A percentile compares a stretch with the other conserved stretches of the same genome.
Conservation (phyloP, 169 alveolate genomes). For the Plasmodium gallinaceum region DNA sequence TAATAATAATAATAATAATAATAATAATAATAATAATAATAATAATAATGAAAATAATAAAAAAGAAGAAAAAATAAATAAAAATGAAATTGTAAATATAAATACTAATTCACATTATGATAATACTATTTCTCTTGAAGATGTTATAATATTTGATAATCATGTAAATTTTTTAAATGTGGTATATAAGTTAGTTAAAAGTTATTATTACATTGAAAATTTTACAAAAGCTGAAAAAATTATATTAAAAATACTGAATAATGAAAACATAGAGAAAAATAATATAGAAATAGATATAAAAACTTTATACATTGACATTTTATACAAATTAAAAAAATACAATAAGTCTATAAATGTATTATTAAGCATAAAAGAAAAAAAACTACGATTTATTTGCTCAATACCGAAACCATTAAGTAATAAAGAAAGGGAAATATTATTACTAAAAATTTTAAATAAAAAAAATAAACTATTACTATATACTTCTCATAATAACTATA, state of each 20-base stretch:
- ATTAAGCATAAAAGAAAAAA: slow-evolving; percentile 69
- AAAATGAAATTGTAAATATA: no score
- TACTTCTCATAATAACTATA: slow-evolving; percentile 52
- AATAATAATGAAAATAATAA: background rate
- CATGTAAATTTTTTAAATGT: slow-evolving; percentile 12
- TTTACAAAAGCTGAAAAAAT: slow-evolving; percentile 53
- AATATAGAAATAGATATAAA: slow-evolving; percentile 61
- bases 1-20: no score
- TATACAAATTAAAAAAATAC: slow-evolving; percentile 54
- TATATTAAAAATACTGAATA: slow-evolving; percentile 34
- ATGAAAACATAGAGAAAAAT: slow-evolving; percentile 23
- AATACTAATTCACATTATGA: background rate
- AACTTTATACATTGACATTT: slow-evolving; percentile 42
- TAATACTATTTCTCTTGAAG: background rate
- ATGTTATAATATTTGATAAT: slow-evolving; percentile 5
- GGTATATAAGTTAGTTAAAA: slow-evolving; percentile 42
- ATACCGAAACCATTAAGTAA: slow-evolving; percentile 70
- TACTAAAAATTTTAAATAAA: slow-evolving; percentile 38
- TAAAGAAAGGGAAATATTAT: slow-evolving; percentile 60
- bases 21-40: background rate
- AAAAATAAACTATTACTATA: slow-evolving; percentile 66
- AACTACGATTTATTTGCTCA: slow-evolving; percentile 37
- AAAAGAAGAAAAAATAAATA: background rate
- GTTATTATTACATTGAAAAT: slow-evolving; percentile 48
- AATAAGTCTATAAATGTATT: slow-evolving; percentile 45